Conservation (phyloP, 352 stramenopile species). For the Phytophthora niederhauseri region DNA sequence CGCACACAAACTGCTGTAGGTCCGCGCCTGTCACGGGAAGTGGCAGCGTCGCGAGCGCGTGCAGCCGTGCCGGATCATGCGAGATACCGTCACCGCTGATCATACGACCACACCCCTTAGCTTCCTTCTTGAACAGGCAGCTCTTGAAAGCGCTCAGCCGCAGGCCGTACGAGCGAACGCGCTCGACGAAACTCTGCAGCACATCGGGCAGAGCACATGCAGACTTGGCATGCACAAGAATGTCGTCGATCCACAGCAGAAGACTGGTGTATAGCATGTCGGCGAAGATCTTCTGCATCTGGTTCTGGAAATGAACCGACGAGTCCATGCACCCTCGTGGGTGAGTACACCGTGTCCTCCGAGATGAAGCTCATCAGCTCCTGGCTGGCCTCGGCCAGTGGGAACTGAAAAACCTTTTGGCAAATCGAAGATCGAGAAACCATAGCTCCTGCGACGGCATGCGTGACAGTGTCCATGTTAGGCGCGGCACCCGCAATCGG, state of each 20-base stretch:
- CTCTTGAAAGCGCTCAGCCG: neutral
- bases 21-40: neutral
- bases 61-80: neutral
- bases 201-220: neutral
- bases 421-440: slow-evolving; percentile 1
- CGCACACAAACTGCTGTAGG: neutral
- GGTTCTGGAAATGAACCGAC: neutral
- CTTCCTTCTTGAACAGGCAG: neutral
- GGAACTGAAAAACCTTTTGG: slow-evolving; percentile 4
- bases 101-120: neutral
- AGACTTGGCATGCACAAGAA: neutral
- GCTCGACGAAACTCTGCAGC: neutral
- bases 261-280: neutral
- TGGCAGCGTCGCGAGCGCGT: neutral
- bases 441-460: neutral
- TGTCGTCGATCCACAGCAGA: neutral
- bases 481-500: neutral
- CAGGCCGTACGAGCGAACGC: neutral
- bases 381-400: neutral
- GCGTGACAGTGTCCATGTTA: neutral
- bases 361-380: slow-evolving; percentile 11
- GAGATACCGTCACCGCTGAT: neutral
- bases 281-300: neutral
- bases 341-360: slow-evolving; percentile 7
- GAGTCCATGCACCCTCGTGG: slow-evolving; percentile 5